Percentiles rank a stretch among this genome's conserved stretches.
phyloP scores from a whole-genome alignment of 2,329 filamentous ascomycete genomes.

The Cladosporium phlei region DNA sequence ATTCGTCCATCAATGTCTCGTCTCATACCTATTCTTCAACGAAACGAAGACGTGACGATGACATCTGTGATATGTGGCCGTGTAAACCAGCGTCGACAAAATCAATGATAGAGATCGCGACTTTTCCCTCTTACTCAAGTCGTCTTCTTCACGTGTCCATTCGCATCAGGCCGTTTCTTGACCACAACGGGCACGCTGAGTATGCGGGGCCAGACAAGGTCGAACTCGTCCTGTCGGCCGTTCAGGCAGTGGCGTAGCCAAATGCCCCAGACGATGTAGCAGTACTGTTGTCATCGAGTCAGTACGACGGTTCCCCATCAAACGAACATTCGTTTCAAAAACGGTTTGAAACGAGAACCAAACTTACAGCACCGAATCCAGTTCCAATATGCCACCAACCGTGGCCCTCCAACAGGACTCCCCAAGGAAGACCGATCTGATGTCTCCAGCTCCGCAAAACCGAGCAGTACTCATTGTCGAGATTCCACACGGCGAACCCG shows the following conservation, averaged over 20 bases:
- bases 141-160: slow-evolving; percentile 7
- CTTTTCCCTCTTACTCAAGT: too few relatives aligned
- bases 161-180: background rate
- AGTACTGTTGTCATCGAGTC: slow-evolving; percentile 47
- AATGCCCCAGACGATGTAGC: slow-evolving; percentile 74
- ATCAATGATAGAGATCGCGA: too few relatives aligned
- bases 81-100: too few relatives aligned
- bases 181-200: slow-evolving; percentile 33
- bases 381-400: slow-evolving; percentile 80
- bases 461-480: slow-evolving; percentile 73
- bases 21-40: background rate
- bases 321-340: background rate
- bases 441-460: slow-evolving; percentile 62
- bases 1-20: too few relatives aligned
- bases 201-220: slow-evolving; percentile 63
- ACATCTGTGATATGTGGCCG: too few relatives aligned
- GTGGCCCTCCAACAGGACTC: slow-evolving; percentile 67
- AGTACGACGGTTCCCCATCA: background rate
- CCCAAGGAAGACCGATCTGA: slow-evolving; percentile 71
- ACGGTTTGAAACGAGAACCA: background rate
- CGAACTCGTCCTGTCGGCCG: slow-evolving; percentile 65
- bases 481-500: slow-evolving; percentile 71
- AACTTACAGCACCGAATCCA: slow-evolving; percentile 60
- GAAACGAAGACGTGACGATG: too few relatives aligned
- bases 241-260: slow-evolving; percentile 76